Evolutionary conservation across 2,329 filamentous ascomycete species (phyloP), one percentile per base, ranked within the genome.

Genomic region (Pseudogymnoascus sp.): DNA sequence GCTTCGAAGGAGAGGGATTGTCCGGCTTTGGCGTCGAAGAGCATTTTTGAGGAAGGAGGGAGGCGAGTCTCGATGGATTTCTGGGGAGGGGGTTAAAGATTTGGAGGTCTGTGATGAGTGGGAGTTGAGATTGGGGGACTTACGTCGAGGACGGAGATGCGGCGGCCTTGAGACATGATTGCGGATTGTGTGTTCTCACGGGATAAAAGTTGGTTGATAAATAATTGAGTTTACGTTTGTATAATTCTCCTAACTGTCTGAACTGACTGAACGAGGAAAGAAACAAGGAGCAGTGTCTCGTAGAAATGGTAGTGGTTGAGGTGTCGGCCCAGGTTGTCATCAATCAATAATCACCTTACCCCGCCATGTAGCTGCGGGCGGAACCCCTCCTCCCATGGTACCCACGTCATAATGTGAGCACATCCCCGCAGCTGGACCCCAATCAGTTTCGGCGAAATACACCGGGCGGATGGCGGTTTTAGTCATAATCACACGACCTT

Each of bases 11-110:
- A 89, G 35, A 96, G 81, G 66, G 84, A 81, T 74, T 89, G 88
- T 61, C 76, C 72, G 57, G 90, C 86, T 76, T 96, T 97, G 66
- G 89, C 90, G 35, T 84, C 80, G 76, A 95, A 95, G 65, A 97
- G 87, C 5, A 85, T 83, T 64, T 82, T 79, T 9, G 88, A 87
- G 66, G 89, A 86, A 20, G 79, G 73, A 2, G 91, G 90, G 41
- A 96, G 86, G 66, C 85, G 81, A 65, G 84, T 81, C 63, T 82
- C 79, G 64, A 91, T 81, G 32, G 86, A 83, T 62, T 81, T 78
- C 87, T 90, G 50, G 7, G 28, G 35, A 25, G 58, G 14, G 22
- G 22, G 30, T 57, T 47, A 28, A 34, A 12, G 16, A 38, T 57
- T 32, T 54, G 2, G 18, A 9, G 12, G 18, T 47, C 6, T 25